phyloP scores from a whole-genome alignment of 345 rosid species.

The Ceriops zippeliana region DNA sequence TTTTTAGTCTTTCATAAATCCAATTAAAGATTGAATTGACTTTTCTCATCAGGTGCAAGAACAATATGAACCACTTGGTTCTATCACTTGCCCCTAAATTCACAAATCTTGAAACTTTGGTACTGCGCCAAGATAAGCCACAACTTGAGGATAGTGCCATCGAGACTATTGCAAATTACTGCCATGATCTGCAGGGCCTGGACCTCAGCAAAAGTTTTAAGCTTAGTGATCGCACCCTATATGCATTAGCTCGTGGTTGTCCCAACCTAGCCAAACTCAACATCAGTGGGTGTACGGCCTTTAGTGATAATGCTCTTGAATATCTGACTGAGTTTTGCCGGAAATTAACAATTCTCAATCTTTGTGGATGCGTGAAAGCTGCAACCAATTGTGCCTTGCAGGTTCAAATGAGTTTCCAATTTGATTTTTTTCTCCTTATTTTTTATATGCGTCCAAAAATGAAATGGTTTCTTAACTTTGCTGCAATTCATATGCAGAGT shows the following conservation, averaged over 20 bases:
- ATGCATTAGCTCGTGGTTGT: conserved; percentile 77
- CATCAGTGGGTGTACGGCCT: conserved; percentile 85
- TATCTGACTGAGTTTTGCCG: conserved; percentile 55
- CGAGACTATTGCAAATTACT: conserved; percentile 68
- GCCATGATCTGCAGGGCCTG: conserved; percentile 78
- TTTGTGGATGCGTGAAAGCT: conserved; percentile 86
- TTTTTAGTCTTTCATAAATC: not conserved
- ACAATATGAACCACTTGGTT: conserved; percentile 77
- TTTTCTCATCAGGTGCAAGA: conserved; percentile 59
- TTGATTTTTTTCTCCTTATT: not conserved
- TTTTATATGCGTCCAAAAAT: not conserved
- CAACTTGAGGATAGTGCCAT: conserved; percentile 83
- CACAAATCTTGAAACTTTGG: conserved; percentile 60
- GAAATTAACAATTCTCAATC: conserved; percentile 65
- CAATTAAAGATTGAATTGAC: not conserved
- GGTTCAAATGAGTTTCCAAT: conserved; percentile 31
- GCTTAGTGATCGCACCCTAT: conserved; percentile 64
- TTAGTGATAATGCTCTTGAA: conserved; percentile 59
- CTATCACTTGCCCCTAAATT: conserved; percentile 79
- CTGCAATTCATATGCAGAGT: conserved; percentile 45
- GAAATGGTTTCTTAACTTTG: not conserved
- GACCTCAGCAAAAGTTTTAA: conserved; percentile 97
- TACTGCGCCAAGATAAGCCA: conserved; percentile 82
- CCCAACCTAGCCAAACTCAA: conserved; percentile 78
- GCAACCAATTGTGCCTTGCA: conserved; percentile 78